Evolutionary conservation across 352 stramenopile genomes (phyloP), one percentile per base, ranked within the genome.

Genomic region (Globisporangium recalcitrans): DNA sequence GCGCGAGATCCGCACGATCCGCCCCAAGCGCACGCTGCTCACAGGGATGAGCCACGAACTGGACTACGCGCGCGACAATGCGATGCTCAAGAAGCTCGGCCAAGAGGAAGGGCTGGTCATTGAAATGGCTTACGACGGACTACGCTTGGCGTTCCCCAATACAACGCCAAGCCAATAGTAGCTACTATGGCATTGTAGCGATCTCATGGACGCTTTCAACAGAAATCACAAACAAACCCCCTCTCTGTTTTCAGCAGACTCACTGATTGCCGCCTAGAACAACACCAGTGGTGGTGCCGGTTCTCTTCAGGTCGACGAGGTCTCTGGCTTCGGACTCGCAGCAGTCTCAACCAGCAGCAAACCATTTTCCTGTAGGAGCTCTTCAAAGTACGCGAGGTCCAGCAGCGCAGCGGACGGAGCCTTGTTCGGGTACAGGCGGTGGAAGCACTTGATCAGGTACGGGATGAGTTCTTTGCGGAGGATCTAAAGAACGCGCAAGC

Each of bases 31-130:
- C 42, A 92, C 82, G 57, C 68, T 90, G 55, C 79, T 96, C 40
- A 92, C 86, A 14, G 88, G 88, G 34, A 95, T 96, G 82, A 88
- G 82, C 58, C 88, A 96, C 58, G 73, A 89, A 19, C 90, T 95
- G 52, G 85, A 96, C 64, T 94, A 92, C 63, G 57, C 72, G 11
- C 70, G 62, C 47, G 73, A 87, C 56, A 84, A 73, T 58, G 52
- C 66, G 9, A 65, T 71, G 44, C 58, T 96, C 26, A 56, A 52
- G 8, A 64, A 82, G 29, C 69, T 92, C 49, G 74, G 72, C 6
- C 52, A 74, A 0, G 63, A 74, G 0, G 82, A 93, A 51, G 81
- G 83, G 13, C 60, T 96, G 14, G 59, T 71, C 47, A 76, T 96
- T 38, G 68, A 93, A 56, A 93, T 96, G 82, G 82, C 85, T 16